Evolutionary conservation across 192 early-diverging fungal species (phyloP).

Genomic region (Chytriomyces sp.): DNA sequence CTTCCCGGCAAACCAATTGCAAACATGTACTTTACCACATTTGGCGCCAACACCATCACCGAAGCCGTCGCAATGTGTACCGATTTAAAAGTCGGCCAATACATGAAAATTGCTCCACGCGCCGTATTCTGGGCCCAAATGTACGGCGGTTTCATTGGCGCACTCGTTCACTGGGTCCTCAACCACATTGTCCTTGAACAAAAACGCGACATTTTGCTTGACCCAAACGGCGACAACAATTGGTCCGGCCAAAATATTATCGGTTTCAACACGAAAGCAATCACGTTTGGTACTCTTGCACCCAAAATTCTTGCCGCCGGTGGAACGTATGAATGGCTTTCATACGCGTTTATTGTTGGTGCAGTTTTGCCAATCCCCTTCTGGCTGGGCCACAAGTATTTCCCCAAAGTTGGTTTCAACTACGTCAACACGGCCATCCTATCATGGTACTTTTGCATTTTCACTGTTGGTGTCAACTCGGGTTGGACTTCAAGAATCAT

Average conservation of each 20-base stretch:
- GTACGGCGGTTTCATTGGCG: conserved; percentile 63
- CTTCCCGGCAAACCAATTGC: conserved; percentile 65
- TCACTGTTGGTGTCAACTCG: conserved; percentile 38
- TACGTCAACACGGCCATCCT: conserved; percentile 74
- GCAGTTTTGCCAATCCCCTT: conserved; percentile 65
- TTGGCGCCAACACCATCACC: conserved; percentile 62
- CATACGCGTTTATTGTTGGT: conserved; percentile 56
- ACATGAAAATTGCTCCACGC: conserved; percentile 64
- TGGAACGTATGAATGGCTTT: conserved; percentile 56
- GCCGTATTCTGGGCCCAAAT: conserved; percentile 77
- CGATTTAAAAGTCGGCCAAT: conserved; percentile 51
- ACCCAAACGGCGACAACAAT: conserved; percentile 57
- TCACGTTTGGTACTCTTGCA: conserved; percentile 73
- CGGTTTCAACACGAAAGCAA: conserved; percentile 72
- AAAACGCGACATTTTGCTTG: conserved; percentile 6
- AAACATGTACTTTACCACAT: conserved; percentile 75
- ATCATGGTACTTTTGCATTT: conserved; percentile 56
- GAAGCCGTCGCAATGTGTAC: conserved; percentile 68
- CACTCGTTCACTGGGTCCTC: conserved; percentile 25
- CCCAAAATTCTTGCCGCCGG: conserved; percentile 69
- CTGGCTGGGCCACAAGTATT: conserved; percentile 63
- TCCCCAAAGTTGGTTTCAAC: conserved; percentile 72
- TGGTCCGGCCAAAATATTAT: conserved; percentile 67
- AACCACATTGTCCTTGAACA: conserved; percentile 2
- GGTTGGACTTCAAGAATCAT: conserved; percentile 37